These are phyloP conservation scores for Sungouiozyma ichnusensis DNA, from an alignment of 805 yeast genomes.

Conservation along the genomic window DNA sequence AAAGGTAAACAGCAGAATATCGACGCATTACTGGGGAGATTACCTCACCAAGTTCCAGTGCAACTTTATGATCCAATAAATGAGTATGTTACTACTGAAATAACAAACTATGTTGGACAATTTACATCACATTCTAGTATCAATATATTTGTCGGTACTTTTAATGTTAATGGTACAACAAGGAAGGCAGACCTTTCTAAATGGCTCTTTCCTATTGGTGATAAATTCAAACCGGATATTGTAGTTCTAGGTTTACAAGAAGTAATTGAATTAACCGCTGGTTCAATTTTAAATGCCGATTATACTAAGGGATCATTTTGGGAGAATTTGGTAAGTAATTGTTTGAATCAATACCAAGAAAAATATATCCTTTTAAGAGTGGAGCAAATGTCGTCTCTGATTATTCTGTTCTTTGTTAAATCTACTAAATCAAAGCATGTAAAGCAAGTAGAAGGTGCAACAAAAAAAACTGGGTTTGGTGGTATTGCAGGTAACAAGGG, in stretches of 20 bases:
- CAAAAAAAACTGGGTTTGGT: constrained; percentile 89
- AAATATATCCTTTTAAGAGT: constrained; percentile 58
- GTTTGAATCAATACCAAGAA: constrained; percentile 46
- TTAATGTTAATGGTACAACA: constrained; percentile 70
- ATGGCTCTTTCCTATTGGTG: constrained; percentile 78
- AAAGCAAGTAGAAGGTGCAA: constrained; percentile 85
- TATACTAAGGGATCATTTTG: constrained; percentile 66
- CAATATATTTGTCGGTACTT: constrained; percentile 70
- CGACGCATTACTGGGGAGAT: constrained; percentile 74
- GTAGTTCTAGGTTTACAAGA: constrained; percentile 92
- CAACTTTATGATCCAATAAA: constrained; percentile 76
- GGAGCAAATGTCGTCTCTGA: constrained; percentile 63
- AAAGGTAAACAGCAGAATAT: constrained; percentile 82
- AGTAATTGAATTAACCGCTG: constrained; percentile 84
- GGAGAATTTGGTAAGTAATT: constrained; percentile 57
- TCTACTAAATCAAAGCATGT: constrained; percentile 39
- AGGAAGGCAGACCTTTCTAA: constrained; percentile 44
- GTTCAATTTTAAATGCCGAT: constrained; percentile 80
- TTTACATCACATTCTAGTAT: constrained; percentile 56
- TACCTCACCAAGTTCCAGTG: constrained; percentile 62
- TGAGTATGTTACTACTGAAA: constrained; percentile 66
- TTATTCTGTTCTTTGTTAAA: constrained; percentile 54
- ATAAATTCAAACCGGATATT: constrained; percentile 54
- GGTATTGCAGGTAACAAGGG: constrained; percentile 98
- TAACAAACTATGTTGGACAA: constrained; percentile 32